These are phyloP conservation scores for Trichoderma hamatum DNA, from an alignment of 2,329 filamentous ascomycete genomes.

Conservation along the genomic window DNA sequence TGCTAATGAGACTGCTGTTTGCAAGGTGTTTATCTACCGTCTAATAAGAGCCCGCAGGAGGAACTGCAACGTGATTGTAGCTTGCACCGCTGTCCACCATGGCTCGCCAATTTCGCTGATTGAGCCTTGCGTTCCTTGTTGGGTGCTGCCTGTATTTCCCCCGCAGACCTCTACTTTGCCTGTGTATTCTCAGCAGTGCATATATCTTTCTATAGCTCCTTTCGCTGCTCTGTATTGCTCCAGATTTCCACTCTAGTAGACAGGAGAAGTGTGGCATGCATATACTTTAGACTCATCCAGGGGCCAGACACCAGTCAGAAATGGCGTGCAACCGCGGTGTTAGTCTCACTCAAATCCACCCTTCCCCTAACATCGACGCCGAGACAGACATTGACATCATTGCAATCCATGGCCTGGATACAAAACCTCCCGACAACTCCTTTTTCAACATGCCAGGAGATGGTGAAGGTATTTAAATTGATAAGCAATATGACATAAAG, in stretches of 20 bases:
- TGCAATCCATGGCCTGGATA: constrained; percentile 42
- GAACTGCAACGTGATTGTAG: background rate
- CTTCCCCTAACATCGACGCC: background rate
- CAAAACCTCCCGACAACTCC: constrained; percentile 33
- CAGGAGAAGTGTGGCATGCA: background rate
- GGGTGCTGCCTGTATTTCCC: background rate
- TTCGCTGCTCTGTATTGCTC: background rate
- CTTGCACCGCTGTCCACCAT: background rate
- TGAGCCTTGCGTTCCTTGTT: background rate
- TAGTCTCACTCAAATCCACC: background rate
- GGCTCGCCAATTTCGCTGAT: background rate
- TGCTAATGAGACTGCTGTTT: background rate
- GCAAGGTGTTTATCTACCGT: background rate
- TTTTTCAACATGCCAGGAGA: background rate
- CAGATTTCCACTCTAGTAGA: background rate
- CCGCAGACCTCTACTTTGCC: background rate
- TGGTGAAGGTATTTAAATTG: background rate
- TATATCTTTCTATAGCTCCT: background rate
- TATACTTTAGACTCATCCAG: background rate
- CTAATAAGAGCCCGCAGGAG: background rate
- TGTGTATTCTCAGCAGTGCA: background rate
- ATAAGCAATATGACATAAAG: background rate
- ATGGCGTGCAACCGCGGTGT: background rate
- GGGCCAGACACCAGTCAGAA: background rate
- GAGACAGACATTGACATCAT: constrained; percentile 37